Evolutionary conservation across 352 stramenopile species (phyloP).

Genomic region (Pythium myriotylum): DNA sequence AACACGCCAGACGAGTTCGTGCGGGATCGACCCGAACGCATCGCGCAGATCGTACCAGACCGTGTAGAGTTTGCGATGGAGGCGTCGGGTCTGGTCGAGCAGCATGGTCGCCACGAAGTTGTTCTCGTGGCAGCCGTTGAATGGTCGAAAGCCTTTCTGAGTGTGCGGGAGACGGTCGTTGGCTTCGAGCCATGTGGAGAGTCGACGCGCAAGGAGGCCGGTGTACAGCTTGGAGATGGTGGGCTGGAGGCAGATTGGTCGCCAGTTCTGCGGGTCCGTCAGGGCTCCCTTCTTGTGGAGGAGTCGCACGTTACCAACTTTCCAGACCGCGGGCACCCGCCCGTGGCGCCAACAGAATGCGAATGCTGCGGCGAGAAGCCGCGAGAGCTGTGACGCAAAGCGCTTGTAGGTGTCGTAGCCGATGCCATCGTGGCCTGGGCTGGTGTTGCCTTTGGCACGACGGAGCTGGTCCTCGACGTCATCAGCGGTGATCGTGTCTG

Average conservation of each 20-base stretch:
- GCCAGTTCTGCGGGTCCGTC: conserved; percentile 21
- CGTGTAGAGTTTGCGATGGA: conserved; percentile 11
- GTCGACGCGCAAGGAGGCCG: conserved; percentile 17
- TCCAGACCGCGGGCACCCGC: conserved; percentile 23
- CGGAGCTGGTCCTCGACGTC: conserved; percentile 34
- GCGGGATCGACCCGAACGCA: conserved; percentile 29
- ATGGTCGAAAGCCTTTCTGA: conserved; percentile 33
- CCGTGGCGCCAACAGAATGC: conserved; percentile 24
- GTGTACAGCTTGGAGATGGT: conserved; percentile 42
- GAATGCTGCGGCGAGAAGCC: conserved; percentile 12
- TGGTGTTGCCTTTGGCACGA: neutral
- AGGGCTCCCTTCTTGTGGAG: conserved; percentile 32
- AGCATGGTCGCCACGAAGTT: conserved; percentile 30
- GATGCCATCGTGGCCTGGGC: conserved; percentile 28
- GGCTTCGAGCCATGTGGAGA: conserved; percentile 23
- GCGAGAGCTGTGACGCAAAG: conserved; percentile 20
- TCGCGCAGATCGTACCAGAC: conserved; percentile 36
- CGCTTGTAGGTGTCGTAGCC: conserved; percentile 25
- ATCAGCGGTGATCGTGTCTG: conserved; percentile 6
- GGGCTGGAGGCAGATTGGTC: conserved; percentile 38
- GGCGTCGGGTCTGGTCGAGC: conserved; percentile 25
- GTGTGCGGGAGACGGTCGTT: conserved; percentile 16
- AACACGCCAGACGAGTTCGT: conserved; percentile 20
- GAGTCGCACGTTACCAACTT: conserved; percentile 23
- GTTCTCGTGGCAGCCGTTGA: conserved; percentile 37